These are phyloP conservation scores for Lodderomyces oxycetoniae DNA, from an alignment of 1,139 yeast genomes.

Conservation along the genomic window DNA sequence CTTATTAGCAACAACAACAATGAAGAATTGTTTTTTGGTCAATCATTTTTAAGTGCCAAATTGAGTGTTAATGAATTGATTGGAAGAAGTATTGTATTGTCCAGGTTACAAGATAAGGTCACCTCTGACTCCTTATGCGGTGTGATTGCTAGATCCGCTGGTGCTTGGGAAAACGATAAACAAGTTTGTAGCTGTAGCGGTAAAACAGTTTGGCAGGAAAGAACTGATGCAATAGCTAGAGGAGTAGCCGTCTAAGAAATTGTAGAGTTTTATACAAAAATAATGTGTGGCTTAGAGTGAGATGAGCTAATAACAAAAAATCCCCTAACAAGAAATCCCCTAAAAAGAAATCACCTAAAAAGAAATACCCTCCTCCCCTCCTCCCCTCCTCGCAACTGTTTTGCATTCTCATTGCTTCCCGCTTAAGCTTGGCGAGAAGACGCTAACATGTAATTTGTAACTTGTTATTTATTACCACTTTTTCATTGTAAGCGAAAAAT, in stretches of 20 bases:
- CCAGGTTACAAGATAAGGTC: constrained; percentile 36
- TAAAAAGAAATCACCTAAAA: too few relatives aligned
- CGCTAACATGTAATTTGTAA: too few relatives aligned
- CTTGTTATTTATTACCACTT: too few relatives aligned
- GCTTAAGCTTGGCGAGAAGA: too few relatives aligned
- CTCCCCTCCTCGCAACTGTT: too few relatives aligned
- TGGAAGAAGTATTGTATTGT: constrained; percentile 75
- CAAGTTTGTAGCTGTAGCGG: constrained; percentile 94
- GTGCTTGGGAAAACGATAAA: constrained; percentile 94
- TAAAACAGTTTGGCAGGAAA: constrained; percentile 93
- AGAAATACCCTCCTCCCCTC: too few relatives aligned
- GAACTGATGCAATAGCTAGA: constrained; percentile 61
- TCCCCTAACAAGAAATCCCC: too few relatives aligned
- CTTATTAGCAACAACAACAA: constrained; percentile 13
- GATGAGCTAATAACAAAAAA: too few relatives aligned
- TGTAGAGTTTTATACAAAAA: neutral
- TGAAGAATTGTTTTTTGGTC: constrained; percentile 46
- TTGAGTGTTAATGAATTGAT: constrained; percentile 60
- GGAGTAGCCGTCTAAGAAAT: constrained; percentile 36
- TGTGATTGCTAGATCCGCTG: constrained; percentile 93
- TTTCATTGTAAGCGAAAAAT: too few relatives aligned
- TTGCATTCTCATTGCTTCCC: too few relatives aligned
- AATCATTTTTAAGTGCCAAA: constrained; percentile 56
- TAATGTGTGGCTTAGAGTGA: neutral
- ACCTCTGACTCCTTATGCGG: constrained; percentile 59